These are phyloP conservation scores for Jacaranda copaia DNA, from an alignment of 257 asterid genomes.

Conservation along the genomic window DNA sequence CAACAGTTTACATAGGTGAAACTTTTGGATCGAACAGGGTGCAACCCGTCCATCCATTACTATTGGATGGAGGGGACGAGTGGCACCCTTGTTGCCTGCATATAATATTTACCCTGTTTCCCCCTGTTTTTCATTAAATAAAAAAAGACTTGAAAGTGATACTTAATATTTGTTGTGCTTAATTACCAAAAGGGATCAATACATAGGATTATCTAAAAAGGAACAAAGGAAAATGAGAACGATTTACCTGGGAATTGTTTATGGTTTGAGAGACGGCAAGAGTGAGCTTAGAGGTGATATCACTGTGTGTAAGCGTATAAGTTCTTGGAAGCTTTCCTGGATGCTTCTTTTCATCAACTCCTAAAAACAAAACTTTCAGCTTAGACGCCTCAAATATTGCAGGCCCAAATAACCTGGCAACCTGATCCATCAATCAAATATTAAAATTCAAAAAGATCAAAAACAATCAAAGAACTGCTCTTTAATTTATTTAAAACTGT, in stretches of 20 bases:
- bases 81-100: background rate
- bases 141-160: too few relatives aligned
- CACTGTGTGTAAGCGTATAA: slow-evolving; percentile 86
- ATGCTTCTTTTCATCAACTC: slow-evolving; percentile 76
- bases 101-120: background rate
- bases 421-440: slow-evolving; percentile 44
- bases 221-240: background rate
- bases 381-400: slow-evolving; percentile 84
- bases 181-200: background rate
- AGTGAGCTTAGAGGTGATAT: slow-evolving; percentile 77
- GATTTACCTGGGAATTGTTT: slow-evolving; percentile 47
- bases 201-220: background rate
- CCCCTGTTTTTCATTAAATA: slow-evolving; percentile 15
- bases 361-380: slow-evolving; percentile 72
- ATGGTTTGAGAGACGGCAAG: slow-evolving; percentile 67
- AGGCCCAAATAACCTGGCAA: slow-evolving; percentile 89
- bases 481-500: background rate
- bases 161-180: background rate
- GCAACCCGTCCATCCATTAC: too few relatives aligned
- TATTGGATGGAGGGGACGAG: too few relatives aligned
- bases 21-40: too few relatives aligned
- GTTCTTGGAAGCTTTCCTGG: slow-evolving; percentile 84
- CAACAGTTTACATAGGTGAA: too few relatives aligned
- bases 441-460: background rate
- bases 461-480: background rate